A percentile compares a stretch with the other conserved stretches of the same genome.
These are phyloP conservation scores for Bjerkandera adusta DNA, from an alignment of 1,284 basidiomycete genomes.

Conservation along the genomic window DNA sequence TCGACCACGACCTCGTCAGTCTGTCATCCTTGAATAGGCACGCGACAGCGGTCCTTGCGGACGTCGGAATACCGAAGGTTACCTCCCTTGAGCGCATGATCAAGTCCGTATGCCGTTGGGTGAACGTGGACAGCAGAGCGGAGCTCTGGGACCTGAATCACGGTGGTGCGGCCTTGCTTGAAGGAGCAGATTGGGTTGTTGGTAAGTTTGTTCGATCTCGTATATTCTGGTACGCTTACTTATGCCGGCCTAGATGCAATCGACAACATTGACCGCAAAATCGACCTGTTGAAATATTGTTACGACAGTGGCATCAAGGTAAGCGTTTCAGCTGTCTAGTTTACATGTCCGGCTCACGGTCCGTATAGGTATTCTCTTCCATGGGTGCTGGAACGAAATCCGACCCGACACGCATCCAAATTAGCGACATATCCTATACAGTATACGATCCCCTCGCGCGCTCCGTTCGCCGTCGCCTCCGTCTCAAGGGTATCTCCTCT, in stretches of 20 bases:
- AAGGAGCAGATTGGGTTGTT: conserved; percentile 88
- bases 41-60: conserved; percentile 86
- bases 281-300: conserved; percentile 85
- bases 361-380: conserved; percentile 81
- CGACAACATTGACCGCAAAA: conserved; percentile 95
- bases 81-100: conserved; percentile 73
- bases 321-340: conserved; percentile 7
- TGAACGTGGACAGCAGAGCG: conserved; percentile 78
- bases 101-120: conserved; percentile 68
- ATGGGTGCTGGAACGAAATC: conserved; percentile 98
- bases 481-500: conserved; percentile 63
- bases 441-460: conserved; percentile 95
- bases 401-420: conserved; percentile 94
- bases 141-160: conserved; percentile 84
- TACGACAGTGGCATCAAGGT: conserved; percentile 75
- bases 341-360: conserved; percentile 3
- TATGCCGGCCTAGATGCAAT: conserved; percentile 72
- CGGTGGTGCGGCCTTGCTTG: conserved; percentile 60
- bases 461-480: conserved; percentile 80
- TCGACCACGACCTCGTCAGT: conserved; percentile 94
- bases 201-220: conserved; percentile 43
- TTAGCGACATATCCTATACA: conserved; percentile 91
- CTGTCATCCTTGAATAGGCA: conserved; percentile 93
- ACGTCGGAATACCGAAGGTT: conserved; percentile 97
- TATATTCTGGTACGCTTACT: conserved; percentile 13